These are phyloP conservation scores for Trypanosoma scelopori DNA, from an alignment of 208 protist genomes.

Conservation along the genomic window DNA sequence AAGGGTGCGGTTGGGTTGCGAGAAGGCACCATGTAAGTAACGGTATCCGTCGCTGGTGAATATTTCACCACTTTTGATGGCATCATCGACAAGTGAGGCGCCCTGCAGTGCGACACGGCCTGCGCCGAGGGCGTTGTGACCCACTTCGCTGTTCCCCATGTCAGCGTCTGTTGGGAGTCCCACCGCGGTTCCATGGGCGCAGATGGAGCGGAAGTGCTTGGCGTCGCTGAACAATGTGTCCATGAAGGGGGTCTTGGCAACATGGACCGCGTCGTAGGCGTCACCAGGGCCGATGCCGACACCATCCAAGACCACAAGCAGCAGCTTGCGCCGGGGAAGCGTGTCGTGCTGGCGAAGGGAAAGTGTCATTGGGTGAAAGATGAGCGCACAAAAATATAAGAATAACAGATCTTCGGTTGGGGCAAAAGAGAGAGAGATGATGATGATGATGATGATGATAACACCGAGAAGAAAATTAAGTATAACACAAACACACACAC, in stretches of 20 bases:
- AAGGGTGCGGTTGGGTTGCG: slow-evolving; percentile 70
- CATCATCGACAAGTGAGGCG: slow-evolving; percentile 93
- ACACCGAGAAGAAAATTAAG: slow-evolving; percentile 10
- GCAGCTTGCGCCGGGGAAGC: slow-evolving; percentile 78
- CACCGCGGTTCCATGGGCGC: slow-evolving; percentile 92
- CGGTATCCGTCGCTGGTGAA: slow-evolving; percentile 90
- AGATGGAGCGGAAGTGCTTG: slow-evolving; percentile 84
- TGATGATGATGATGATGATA: slow-evolving; percentile 10
- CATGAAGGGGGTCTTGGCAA: slow-evolving; percentile 89
- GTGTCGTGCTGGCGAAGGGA: slow-evolving; percentile 49
- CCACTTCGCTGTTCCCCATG: slow-evolving; percentile 97
- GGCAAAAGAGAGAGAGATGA: background rate
- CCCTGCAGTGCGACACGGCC: slow-evolving; percentile 93
- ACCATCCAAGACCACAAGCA: slow-evolving; percentile 90
- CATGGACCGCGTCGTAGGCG: slow-evolving; percentile 91
- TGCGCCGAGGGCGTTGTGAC: slow-evolving; percentile 94
- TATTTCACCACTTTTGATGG: slow-evolving; percentile 80
- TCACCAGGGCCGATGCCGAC: slow-evolving; percentile 87
- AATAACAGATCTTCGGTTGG: background rate
- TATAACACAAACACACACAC: background rate
- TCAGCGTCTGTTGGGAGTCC: slow-evolving; percentile 93
- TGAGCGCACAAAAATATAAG: slow-evolving; percentile 10
- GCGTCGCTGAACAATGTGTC: slow-evolving; percentile 51
- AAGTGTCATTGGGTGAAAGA: slow-evolving; percentile 49
- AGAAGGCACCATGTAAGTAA: slow-evolving; percentile 83